phyloP scores from a whole-genome alignment of 2,329 filamentous ascomycete species.

The Cladosporium velox region DNA sequence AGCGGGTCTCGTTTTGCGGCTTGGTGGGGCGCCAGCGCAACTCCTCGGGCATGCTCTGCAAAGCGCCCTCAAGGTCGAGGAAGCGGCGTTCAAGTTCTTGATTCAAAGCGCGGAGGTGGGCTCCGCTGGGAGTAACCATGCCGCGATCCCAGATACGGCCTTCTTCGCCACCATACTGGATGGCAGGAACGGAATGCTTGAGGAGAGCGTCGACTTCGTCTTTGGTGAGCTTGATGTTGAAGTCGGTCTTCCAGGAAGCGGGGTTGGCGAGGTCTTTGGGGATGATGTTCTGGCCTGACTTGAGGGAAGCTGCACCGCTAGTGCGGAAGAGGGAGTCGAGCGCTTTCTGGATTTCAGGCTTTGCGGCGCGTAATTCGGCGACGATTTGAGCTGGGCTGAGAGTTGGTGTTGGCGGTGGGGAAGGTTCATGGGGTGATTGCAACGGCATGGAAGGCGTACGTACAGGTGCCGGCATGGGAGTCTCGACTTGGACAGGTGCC shows the following conservation, averaged over 20 bases:
- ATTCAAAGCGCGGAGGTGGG: conserved; percentile 72
- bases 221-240: conserved; percentile 39
- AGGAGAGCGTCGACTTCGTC: conserved; percentile 49
- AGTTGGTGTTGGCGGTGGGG: conserved; percentile 37
- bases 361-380: conserved; percentile 35
- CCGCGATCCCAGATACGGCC: conserved; percentile 56
- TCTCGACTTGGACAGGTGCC: conserved; percentile 5
- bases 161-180: conserved; percentile 47
- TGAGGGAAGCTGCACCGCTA: conserved; percentile 33
- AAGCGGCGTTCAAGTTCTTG: conserved; percentile 70
- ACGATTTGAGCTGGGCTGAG: conserved; percentile 37
- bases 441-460: conserved; percentile 18
- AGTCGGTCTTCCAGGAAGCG: conserved; percentile 33
- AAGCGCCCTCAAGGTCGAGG: conserved; percentile 64
- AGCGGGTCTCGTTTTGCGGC: conserved; percentile 35
- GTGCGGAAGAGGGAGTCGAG: conserved; percentile 39
- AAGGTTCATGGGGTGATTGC: conserved; percentile 35
- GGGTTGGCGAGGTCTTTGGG: conserved; percentile 33
- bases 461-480: conserved; percentile 22
- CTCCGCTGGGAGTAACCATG: conserved; percentile 73
- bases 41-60: conserved; percentile 46
- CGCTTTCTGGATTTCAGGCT: conserved; percentile 36
- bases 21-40: conserved; percentile 33
- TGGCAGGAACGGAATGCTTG: conserved; percentile 57
- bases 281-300: conserved; percentile 32